Evolutionary conservation across 2,329 filamentous ascomycete species (phyloP), one percentile per base, ranked within the genome.

Genomic region (Ilyonectria robusta): DNA sequence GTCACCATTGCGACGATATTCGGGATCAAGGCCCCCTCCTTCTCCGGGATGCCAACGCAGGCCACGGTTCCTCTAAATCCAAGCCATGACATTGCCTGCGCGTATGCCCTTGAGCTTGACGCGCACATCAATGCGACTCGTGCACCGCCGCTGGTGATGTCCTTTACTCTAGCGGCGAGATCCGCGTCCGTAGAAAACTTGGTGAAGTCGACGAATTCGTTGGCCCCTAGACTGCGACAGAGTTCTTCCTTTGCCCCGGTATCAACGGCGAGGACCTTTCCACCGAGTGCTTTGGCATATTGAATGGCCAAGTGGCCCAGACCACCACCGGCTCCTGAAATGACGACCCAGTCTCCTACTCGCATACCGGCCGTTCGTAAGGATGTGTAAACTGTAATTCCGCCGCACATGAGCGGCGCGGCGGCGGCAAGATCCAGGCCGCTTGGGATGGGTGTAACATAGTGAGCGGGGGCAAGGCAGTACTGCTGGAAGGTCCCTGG

Each of bases 241-340:
- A 76, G 58, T 11, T 62, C 59, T 50, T 77, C 76, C 47, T 75
- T 75, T 6, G 61, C 51, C 7, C 76, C 77, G 2, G 47, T 50
- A 51, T 80, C 78, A 29, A 79, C 63, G 1, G 74, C 77, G 15
- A 79, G 53, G 5, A 77, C 70, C 6, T 72, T 70, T 17, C 72
- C 69, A 9, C 78, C 78, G 55, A 79, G 69, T 1, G 70, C 69
- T 40, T 70, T 75, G 2, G 78, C 79, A 47, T 73, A 77, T 51
- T 78, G 76, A 8, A 80, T 67, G 1, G 73, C 77, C 44, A 79
- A 63, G 47, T 74, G 71, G 11, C 76, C 77, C 4, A 78, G 50
- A 1, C 78, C 79, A 26, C 78, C 78, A 2, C 78, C 78, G 2
- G 69, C 78, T n/a, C 77, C 79, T 3, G 70, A 68, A n/a, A 80